A percentile compares a stretch with the other conserved stretches of the same genome.
Conservation (phyloP, 139 green algal genomes). For the Coccomyxa sp. region DNA sequence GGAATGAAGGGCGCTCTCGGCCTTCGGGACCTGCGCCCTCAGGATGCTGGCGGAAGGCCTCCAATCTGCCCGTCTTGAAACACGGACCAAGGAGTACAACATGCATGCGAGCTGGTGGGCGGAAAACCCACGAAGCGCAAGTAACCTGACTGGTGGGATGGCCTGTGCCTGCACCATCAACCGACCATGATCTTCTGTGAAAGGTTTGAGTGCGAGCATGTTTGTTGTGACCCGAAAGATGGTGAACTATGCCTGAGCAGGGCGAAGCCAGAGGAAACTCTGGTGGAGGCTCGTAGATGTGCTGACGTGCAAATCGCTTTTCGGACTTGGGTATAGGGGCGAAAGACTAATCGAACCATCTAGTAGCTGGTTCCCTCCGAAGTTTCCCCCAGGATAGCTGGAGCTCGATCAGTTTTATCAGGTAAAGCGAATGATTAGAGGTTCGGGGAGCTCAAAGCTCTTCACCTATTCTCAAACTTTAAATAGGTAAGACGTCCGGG, state of each 20-base stretch:
- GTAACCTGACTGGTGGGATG: conserved; percentile 80
- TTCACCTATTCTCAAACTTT: conserved; percentile 95
- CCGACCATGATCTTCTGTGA: conserved; percentile 86
- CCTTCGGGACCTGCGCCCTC: conserved; percentile 64
- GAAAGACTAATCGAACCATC: conserved; percentile 98
- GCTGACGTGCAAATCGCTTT: conserved; percentile 97
- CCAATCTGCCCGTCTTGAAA: conserved; percentile 89
- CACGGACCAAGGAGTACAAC: conserved; percentile 96
- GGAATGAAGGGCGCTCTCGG: conserved; percentile 58
- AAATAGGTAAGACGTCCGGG: conserved; percentile 81
- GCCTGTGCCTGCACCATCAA: conserved; percentile 74
- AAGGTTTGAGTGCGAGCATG: conserved; percentile 86
- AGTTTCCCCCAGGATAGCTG: conserved; percentile 93
- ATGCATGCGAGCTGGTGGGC: conserved; percentile 87
- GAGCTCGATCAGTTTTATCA: conserved; percentile 79
- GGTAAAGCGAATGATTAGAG: conserved; percentile 95
- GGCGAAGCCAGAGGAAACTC: conserved; percentile 92
- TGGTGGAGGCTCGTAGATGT: conserved; percentile 92
- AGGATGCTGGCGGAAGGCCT: conserved; percentile 80
- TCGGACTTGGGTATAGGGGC: conserved; percentile 95
- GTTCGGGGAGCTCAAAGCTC: conserved; percentile 76
- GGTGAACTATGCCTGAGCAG: conserved; percentile 94
- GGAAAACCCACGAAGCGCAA: conserved; percentile 88
- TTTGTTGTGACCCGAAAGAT: conserved; percentile 91
- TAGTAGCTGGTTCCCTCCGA: conserved; percentile 95